Percentiles rank a stretch among this genome's conserved stretches.
These are phyloP conservation scores for Populus simonii DNA, from an alignment of 345 rosid species.

Conservation along the genomic window DNA sequence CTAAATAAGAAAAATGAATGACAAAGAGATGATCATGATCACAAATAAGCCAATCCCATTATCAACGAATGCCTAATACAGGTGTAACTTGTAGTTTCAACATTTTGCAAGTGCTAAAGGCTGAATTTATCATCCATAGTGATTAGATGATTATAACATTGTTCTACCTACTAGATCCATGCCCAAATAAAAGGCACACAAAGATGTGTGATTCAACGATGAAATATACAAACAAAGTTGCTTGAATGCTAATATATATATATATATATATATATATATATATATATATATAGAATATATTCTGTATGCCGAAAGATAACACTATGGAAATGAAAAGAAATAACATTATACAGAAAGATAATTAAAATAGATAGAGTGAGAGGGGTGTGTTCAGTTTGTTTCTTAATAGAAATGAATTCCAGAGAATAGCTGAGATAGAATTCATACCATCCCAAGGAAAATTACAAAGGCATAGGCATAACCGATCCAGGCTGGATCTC, in stretches of 20 bases:
- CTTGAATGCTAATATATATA: background rate
- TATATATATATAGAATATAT: background rate
- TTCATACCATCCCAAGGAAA: constrained; percentile 30
- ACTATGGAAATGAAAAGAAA: background rate
- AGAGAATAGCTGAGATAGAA: background rate
- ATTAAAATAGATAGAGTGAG: background rate
- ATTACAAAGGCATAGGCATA: constrained; percentile 32
- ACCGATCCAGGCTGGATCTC: constrained; percentile 34
- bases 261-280: background rate
- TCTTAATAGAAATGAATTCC: background rate
- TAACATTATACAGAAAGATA: background rate
- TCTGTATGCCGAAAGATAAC: background rate
- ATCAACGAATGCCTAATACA: background rate
- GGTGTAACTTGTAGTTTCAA: background rate
- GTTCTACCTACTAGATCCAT: background rate
- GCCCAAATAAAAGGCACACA: background rate
- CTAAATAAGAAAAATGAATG: too few species aligned
- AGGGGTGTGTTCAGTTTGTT: background rate
- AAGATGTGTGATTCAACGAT: background rate
- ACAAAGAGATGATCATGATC: too few species aligned
- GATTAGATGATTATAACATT: background rate
- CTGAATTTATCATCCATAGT: background rate
- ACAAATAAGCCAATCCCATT: background rate
- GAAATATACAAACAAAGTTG: background rate
- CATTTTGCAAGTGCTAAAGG: background rate